Evolutionary conservation across 148 eudicot species (phyloP), one percentile per base, ranked within the genome.

Genomic region (Diospyros lotus): DNA sequence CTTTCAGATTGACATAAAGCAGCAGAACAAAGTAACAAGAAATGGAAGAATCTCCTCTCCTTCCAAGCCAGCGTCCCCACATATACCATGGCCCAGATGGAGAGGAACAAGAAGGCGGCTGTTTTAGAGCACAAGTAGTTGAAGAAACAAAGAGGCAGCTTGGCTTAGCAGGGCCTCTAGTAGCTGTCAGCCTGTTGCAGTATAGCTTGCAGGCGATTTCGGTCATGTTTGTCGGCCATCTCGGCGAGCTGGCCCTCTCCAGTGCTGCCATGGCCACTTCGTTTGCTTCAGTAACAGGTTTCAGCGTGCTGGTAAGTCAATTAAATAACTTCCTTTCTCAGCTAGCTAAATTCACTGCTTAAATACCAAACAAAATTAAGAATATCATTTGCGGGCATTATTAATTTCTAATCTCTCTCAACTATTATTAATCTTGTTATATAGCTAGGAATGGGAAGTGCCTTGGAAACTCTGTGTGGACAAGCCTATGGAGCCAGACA

Each of bases 371-470:
- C 28, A 28, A 28, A 28, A 28, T 28, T 28, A 28, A 28, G 28
- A 28, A 28, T 28, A 28, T 28, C 28, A 28, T 28, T 28, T 28
- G 28, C 0, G 28, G 28, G 28, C 28, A 28, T 28, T 28, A 28
- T 28, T 28, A 28, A 28, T 28, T 28, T 28, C 28, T 28, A 28
- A 28, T 28, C 28, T 28, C 28, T 28, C 28, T 28, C 28, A 28
- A 28, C 28, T 28, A 28, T 28, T 28, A 28, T 28, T 28, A 28
- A 28, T 28, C 45, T 3, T 64, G 46, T 38, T 9, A 44, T 69
- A 10, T 13, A 86, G 89, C 53, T 86, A 75, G 89, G 89, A 56
- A 84, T 86, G 82, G 89, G 82, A 80, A 86, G 89, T 69, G 85
- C 89, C 18, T 55, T 86, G 73, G 89, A 86, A 67, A 86, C 85